Evolutionary conservation across 73 alveolate species (phyloP).

Genomic region (Paramecium primaurelia): DNA sequence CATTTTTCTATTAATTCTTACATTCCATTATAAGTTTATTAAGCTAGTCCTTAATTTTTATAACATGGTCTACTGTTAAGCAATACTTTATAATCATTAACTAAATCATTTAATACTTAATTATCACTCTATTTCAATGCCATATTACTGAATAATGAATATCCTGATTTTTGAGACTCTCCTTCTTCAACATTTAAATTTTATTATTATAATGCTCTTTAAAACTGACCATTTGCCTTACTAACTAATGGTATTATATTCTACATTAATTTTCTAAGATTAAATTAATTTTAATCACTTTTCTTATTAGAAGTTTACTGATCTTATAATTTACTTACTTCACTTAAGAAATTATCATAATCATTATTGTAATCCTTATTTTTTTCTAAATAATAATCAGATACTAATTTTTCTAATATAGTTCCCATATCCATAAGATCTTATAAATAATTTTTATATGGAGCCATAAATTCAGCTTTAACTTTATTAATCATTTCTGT

Average conservation of each 20-base stretch:
- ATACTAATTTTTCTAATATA: background rate
- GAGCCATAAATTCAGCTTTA: constrained; percentile 24
- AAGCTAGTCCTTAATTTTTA: constrained; percentile 20
- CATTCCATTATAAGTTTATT: background rate
- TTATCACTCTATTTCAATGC: constrained; percentile 22
- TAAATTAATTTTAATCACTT: background rate
- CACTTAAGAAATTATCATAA: constrained; percentile 35
- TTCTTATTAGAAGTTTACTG: background rate
- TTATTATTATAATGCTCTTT: background rate
- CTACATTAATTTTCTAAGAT: constrained; percentile 12
- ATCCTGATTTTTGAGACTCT: constrained; percentile 11
- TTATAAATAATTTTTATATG: background rate
- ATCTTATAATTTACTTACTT: constrained; percentile 1
- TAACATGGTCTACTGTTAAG: background rate
- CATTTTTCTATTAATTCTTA: background rate
- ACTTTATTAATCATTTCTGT: constrained; percentile 25
- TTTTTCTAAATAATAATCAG: constrained; percentile 13
- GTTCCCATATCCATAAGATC: constrained; percentile 15
- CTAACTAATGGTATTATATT: background rate
- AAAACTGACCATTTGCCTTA: constrained; percentile 25
- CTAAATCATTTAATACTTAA: constrained; percentile 8
- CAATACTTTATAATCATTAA: background rate
- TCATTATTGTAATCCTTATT: constrained; percentile 29
- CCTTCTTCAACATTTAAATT: background rate
- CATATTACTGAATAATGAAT: background rate